Conservation (phyloP, 345 rosid species). For the Geranium rotundifolium region DNA sequence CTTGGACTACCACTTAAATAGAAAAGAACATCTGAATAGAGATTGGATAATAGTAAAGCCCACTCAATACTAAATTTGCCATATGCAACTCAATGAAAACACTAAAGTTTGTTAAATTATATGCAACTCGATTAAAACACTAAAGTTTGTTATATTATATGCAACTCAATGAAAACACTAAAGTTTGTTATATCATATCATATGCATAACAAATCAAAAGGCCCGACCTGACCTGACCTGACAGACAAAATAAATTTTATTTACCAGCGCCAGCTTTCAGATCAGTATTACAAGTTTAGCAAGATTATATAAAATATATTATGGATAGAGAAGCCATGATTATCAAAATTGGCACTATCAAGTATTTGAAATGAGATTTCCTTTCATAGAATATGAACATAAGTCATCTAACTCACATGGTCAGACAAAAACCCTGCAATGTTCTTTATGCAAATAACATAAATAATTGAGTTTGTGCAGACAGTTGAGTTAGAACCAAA, state of each 20-base stretch:
- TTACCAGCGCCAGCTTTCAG: neutral
- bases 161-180: no score
- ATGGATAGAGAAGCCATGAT: neutral
- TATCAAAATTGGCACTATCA: neutral
- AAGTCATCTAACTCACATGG: no score
- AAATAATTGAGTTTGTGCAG: no score
- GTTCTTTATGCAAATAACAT: no score
- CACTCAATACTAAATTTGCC: neutral
- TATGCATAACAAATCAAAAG: neutral
- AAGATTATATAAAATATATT: no score
- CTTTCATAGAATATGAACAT: neutral
- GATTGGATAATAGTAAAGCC: neutral
- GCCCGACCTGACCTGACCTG: no score
- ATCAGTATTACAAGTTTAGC: neutral
- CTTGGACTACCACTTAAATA: neutral
- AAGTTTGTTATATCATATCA: no score
- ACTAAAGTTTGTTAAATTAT: no score
- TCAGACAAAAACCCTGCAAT: no score
- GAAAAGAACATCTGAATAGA: neutral
- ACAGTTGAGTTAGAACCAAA: neutral
- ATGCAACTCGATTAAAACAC: no score
- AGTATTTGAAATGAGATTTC: neutral
- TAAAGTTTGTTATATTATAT: no score
- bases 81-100: no score
- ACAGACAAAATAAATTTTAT: neutral